These are phyloP conservation scores for Lasiodiplodia sp. DNA, from an alignment of 2,329 filamentous ascomycete genomes.

Conservation along the genomic window DNA sequence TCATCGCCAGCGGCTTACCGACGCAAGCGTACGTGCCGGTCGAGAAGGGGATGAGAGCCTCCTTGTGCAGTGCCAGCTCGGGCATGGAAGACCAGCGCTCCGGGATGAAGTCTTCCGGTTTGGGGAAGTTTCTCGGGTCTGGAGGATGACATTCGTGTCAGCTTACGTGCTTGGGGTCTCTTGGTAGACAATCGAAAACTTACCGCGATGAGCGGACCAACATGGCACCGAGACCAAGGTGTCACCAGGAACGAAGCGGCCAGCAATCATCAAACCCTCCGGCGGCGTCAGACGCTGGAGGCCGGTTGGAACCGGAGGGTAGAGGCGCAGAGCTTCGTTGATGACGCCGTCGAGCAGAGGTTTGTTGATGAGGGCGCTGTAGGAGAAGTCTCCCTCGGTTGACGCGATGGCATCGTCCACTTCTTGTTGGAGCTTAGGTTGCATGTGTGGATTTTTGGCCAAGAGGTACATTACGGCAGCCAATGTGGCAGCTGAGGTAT, in stretches of 20 bases:
- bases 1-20: conserved; percentile 72
- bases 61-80: conserved; percentile 39
- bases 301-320: conserved; percentile 47
- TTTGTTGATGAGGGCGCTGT: conserved; percentile 42
- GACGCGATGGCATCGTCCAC: conserved; percentile 43
- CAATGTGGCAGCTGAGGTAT: conserved; percentile 55
- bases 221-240: conserved; percentile 41
- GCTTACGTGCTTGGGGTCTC: neutral
- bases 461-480: conserved; percentile 54
- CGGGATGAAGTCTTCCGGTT: conserved; percentile 40
- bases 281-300: conserved; percentile 46
- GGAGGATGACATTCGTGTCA: neutral
- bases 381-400: conserved; percentile 48
- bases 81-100: conserved; percentile 45
- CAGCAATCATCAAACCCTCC: conserved; percentile 47
- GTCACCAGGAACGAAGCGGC: conserved; percentile 42
- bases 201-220: conserved; percentile 40
- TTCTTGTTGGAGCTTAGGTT: conserved; percentile 44
- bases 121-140: conserved; percentile 15
- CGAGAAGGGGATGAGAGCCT: conserved; percentile 44
- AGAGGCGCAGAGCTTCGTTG: conserved; percentile 51
- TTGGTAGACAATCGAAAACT: conserved; percentile 17
- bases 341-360: conserved; percentile 48
- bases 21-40: conserved; percentile 75
- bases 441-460: conserved; percentile 45